Evolutionary conservation across 2,329 filamentous ascomycete species (phyloP), one percentile per base, ranked within the genome.

Genomic region (Pezizomycotina sp.): DNA sequence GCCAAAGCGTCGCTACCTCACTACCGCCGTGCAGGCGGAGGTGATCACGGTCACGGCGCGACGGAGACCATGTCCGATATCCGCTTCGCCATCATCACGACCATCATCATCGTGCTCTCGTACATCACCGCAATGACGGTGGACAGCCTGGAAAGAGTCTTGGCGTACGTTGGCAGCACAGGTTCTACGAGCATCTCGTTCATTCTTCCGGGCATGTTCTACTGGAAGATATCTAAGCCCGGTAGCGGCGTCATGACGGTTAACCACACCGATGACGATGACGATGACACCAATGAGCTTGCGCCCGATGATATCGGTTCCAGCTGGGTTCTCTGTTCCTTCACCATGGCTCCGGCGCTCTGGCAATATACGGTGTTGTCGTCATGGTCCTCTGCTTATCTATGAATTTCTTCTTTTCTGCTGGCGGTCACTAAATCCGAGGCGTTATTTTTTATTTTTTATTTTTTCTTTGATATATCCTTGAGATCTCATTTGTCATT

Each of bases 101-200:
- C 84, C 0, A 59, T 69, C 4, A 84, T 98, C 48, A 73, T 98
- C 34, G 67, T 91, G 5, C 57, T 83, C 19, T 82, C 77, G 42
- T 98, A 95, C 55, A 66, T 80, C 38, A 81, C 81, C 5, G 83
- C 89, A 15, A 80, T 98, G 62, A 91, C 81, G 0, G 84, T 98
- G 3, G 79, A 74, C 13, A 89, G 77, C 8, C 67, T 98, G 3
- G 84, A 92, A 54, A 77, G 80, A 29, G 84, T 98, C 1, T 67
- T 98, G 0, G 86, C 89, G 0, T 98, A 93, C 50, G 89, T 98
- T 7, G 89, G 89, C 23, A 83, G 77, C 50, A 98, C 89, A 0
- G 89, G 89, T 34, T 86, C 77, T 33, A 98, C 89, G 0, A 82
- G 81, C 43, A 98, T 98, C 51, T 92, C 81, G 44, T 98, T 98